A percentile compares a stretch with the other conserved stretches of the same genome.
These are phyloP conservation scores for Crassisporium funariophilum DNA, from an alignment of 768 basidiomycete species.

Conservation along the genomic window DNA sequence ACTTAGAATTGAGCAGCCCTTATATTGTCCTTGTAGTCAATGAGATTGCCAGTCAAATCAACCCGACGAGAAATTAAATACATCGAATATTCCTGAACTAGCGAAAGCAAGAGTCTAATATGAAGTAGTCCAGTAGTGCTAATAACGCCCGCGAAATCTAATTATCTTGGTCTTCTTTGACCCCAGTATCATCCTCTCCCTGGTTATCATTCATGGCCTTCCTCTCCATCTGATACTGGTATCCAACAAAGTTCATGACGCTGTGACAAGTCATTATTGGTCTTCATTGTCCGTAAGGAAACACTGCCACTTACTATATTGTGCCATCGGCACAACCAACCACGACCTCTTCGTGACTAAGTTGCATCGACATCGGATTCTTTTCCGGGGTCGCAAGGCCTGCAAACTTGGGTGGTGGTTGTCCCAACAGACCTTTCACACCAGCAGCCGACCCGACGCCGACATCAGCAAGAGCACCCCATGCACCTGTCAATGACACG, in stretches of 20 bases:
- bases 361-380: constrained; percentile 93
- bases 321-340: constrained; percentile 91
- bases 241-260: constrained; percentile 36
- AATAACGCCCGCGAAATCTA: no score
- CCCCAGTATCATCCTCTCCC: no score
- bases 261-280: constrained; percentile 5
- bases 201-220: no score
- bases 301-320: constrained; percentile 68
- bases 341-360: constrained; percentile 89
- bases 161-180: no score
- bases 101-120: no score
- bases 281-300: neutral
- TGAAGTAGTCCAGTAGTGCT: no score
- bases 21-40: no score
- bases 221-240: constrained; percentile 26
- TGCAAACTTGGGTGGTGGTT: constrained; percentile 66
- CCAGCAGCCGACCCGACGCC: constrained; percentile 31
- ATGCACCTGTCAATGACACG: constrained; percentile 70
- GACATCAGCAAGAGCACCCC: constrained; percentile 61
- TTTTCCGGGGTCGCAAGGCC: constrained; percentile 88
- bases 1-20: no score
- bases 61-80: no score
- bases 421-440: constrained; percentile 62
- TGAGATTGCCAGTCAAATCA: no score
- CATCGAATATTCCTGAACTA: no score